Conservation (phyloP, 1,284 basidiomycete species). For the Pholiota adiposa region DNA sequence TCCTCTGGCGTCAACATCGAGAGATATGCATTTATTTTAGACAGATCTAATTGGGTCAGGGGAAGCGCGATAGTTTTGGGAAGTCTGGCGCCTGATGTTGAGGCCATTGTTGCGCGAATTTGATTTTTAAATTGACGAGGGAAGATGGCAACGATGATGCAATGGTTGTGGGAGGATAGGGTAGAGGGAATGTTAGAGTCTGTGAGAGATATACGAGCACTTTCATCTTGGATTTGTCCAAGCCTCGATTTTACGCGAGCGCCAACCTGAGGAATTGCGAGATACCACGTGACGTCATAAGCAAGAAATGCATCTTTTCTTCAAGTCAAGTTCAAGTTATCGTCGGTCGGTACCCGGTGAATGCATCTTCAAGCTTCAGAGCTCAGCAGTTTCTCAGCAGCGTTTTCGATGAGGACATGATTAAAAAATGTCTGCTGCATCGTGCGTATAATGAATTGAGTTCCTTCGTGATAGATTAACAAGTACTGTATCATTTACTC, state of each 20-base stretch:
- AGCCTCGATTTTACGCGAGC: slow-evolving; percentile 16
- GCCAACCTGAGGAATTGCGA: slow-evolving; percentile 38
- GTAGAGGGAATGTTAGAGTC: background rate
- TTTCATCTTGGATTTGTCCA: slow-evolving; percentile 10
- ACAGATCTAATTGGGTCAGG: slow-evolving; percentile 63
- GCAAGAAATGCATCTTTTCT: background rate
- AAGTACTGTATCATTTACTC: no score
- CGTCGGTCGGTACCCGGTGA: no score
- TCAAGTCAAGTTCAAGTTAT: slow-evolving; percentile 34
- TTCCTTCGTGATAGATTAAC: no score
- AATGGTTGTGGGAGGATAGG: slow-evolving; percentile 2
- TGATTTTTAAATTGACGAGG: background rate
- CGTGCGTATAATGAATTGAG: no score
- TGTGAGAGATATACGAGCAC: background rate
- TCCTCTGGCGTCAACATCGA: background rate
- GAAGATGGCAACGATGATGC: background rate
- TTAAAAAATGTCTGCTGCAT: no score
- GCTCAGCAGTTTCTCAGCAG: no score
- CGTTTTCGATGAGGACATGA: no score
- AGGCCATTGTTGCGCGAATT: slow-evolving; percentile 12
- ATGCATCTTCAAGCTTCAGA: background rate
- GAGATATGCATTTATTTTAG: background rate
- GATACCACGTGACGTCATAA: slow-evolving; percentile 11
- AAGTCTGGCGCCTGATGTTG: slow-evolving; percentile 28
- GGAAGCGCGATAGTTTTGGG: slow-evolving; percentile 64